phyloP scores from a whole-genome alignment of 2,329 filamentous ascomycete genomes.

The Ascochyta clinopodiicola region DNA sequence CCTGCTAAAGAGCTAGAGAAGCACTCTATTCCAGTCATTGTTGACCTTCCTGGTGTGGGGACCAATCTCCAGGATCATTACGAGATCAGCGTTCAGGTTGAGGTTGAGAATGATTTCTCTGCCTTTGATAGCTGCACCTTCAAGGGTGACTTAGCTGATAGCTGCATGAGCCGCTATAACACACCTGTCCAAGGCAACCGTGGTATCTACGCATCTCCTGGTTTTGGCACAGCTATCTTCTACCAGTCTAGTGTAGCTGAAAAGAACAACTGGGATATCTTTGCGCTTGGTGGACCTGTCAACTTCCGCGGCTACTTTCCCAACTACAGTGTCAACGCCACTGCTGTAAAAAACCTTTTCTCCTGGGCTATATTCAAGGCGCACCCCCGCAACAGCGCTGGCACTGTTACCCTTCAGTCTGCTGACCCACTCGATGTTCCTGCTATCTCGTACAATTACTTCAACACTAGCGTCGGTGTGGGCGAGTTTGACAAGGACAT shows the following conservation, averaged over 20 bases:
- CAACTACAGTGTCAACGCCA: slow-evolving; percentile 60
- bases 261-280: slow-evolving; percentile 60
- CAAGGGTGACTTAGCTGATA: slow-evolving; percentile 49
- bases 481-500: slow-evolving; percentile 65
- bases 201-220: slow-evolving; percentile 58
- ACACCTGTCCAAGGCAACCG: slow-evolving; percentile 52
- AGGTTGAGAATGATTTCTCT: slow-evolving; percentile 46
- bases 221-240: slow-evolving; percentile 59
- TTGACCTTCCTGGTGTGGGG: slow-evolving; percentile 67
- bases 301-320: slow-evolving; percentile 64
- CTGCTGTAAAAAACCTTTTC: slow-evolving; percentile 55
- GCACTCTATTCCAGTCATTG: slow-evolving; percentile 61
- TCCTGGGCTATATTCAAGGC: slow-evolving; percentile 65
- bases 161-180: slow-evolving; percentile 55
- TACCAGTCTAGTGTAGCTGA: slow-evolving; percentile 52
- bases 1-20: slow-evolving; percentile 59
- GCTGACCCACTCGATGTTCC: slow-evolving; percentile 69
- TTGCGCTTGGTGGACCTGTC: slow-evolving; percentile 62
- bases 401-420: slow-evolving; percentile 66
- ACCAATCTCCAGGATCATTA: slow-evolving; percentile 70
- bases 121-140: slow-evolving; percentile 52
- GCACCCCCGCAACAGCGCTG: slow-evolving; percentile 67
- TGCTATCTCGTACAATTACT: slow-evolving; percentile 57
- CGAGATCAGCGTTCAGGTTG: slow-evolving; percentile 57
- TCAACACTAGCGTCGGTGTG: slow-evolving; percentile 60